Percentiles rank a stretch among this genome's conserved stretches.
Conservation (phyloP, 2,329 filamentous ascomycete species). For the Mollisiaceae sp. region DNA sequence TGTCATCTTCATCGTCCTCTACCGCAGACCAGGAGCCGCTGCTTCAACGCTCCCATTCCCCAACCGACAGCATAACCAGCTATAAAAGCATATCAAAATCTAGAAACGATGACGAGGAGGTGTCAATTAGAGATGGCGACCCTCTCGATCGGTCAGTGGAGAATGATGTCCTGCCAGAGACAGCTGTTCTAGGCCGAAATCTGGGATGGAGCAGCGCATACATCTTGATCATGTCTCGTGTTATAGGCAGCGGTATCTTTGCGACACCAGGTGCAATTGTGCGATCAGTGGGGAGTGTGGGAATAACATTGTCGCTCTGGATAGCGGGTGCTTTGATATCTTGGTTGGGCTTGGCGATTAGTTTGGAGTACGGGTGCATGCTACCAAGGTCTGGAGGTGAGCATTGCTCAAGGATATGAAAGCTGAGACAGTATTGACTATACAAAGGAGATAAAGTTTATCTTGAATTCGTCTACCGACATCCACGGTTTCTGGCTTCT, state of each 20-base stretch:
- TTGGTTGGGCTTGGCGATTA: neutral
- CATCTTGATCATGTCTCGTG: neutral
- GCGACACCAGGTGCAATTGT: conserved; percentile 3
- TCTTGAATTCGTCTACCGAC: neutral
- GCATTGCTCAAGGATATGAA: neutral
- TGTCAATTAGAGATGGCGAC: neutral
- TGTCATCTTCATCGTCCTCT: conserved; percentile 14
- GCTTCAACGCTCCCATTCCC: conserved; percentile 15
- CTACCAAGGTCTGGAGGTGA: conserved; percentile 1
- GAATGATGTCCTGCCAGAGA: conserved; percentile 3
- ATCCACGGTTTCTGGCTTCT: conserved; percentile 1
- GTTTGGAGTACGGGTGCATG: neutral
- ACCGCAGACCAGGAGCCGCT: conserved; percentile 13
- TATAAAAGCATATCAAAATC: conserved; percentile 3
- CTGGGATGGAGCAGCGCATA: conserved; percentile 3
- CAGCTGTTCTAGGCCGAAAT: neutral
- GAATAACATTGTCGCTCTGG: conserved; percentile 1
- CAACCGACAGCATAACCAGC: conserved; percentile 7
- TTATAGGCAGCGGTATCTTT: conserved; percentile 6
- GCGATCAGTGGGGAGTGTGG: neutral
- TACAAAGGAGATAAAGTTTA: neutral
- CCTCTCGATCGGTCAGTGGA: neutral
- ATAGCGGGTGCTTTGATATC: neutral
- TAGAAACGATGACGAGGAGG: neutral
- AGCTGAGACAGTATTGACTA: neutral